Evolutionary conservation across 164 flowering plant species (phyloP), one percentile per base, ranked within the genome.

Genomic region (Stephania yunnanensis): DNA sequence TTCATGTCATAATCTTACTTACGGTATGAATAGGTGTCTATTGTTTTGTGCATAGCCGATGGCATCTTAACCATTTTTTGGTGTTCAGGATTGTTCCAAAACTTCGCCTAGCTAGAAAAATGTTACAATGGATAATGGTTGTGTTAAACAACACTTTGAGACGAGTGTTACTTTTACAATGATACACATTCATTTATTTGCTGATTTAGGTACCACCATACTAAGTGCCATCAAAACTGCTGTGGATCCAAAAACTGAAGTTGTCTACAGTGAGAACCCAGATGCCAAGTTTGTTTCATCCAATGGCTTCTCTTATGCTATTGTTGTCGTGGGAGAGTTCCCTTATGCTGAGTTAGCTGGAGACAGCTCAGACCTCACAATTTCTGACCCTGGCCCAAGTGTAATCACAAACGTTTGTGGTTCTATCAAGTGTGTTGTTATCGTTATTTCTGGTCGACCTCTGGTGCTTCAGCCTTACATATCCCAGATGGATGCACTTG

Each of bases 291-390:
- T 80, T 52, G 68, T 85, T 52, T 79, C 82, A 78, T 76, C 85
- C 74, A 73, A 79, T 52, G 66, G 78, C 2, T 86, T 86, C 78
- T 76, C 83, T 13, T 83, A 85, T 69, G 89, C 87, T 5, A 73
- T 86, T 25, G 87, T 86, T 44, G 87, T 82, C 13, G 84, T 85
- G 8, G 89, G 89, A 3, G 89, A 86, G 80, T 66, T 6, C 8
- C 86, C 89, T 1, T 86, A 86, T 71, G 84, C 85, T 44, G 89
- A 86, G 70, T 74, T 76, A 0, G 20, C 4, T 9, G 89, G 89
- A 0, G 85, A 85, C 78, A 85, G 77, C 79, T 10, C 75, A 48
- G 80, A 81, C 68, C 80, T 86, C 36, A 84, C 86, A 25, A 71
- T 84, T 9, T 30, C 84, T 19, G 87, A 77, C 2, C 84, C 89